These are phyloP conservation scores for Populus hybrid DNA, from an alignment of 441 rosid genomes.

Conservation along the genomic window DNA sequence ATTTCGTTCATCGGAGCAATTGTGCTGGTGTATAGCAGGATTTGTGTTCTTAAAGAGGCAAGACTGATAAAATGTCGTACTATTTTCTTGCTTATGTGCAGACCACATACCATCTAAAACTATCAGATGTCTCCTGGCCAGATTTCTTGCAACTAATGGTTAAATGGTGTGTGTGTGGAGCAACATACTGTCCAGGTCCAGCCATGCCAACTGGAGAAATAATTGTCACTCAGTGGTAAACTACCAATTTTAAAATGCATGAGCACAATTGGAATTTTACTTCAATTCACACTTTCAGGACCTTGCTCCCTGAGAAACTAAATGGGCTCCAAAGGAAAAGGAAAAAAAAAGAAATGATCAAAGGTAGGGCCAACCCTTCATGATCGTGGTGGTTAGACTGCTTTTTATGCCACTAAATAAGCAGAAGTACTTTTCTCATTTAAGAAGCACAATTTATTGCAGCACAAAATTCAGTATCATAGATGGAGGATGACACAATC, in stretches of 20 bases:
- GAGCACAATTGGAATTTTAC: not conserved
- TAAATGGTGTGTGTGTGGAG: too few species aligned
- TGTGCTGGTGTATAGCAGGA: not conserved
- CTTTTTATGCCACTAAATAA: not conserved
- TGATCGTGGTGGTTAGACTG: not conserved
- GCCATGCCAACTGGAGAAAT: too few species aligned
- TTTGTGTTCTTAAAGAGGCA: not conserved
- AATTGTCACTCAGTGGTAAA: too few species aligned
- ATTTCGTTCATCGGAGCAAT: not conserved
- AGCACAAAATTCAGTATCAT: not conserved
- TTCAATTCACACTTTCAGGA: not conserved
- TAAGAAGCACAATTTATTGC: not conserved
- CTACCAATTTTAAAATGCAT: not conserved
- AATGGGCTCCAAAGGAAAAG: not conserved
- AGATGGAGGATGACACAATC: not conserved
- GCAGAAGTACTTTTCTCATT: not conserved
- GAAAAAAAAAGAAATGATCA: not conserved
- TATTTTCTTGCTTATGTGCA: not conserved
- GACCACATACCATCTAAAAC: not conserved
- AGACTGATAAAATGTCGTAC: not conserved
- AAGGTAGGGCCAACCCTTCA: not conserved
- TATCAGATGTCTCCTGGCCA: not conserved
- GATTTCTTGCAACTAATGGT: not conserved
- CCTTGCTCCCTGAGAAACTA: not conserved
- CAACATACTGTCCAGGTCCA: too few species aligned